A percentile compares a stretch with the other conserved stretches of the same genome.
Conservation (phyloP, 768 basidiomycete species). For the Leccinellum luteum region DNA sequence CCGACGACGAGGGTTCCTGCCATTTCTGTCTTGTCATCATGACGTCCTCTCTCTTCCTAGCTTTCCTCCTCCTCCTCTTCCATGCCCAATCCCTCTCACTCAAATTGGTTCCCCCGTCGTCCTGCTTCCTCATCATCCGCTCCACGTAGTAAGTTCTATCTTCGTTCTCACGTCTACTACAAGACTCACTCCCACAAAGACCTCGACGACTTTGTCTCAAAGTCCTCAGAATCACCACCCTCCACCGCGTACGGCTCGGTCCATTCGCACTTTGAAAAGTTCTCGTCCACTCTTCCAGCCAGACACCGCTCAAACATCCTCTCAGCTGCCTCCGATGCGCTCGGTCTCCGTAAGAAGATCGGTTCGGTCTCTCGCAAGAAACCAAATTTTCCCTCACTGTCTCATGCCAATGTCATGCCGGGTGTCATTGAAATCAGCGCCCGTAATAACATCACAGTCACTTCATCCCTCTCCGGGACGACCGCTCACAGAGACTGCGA, state of each 20-base stretch:
- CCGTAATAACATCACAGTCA: constrained; percentile 25
- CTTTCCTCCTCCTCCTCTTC: constrained; percentile 3
- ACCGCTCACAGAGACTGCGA: constrained; percentile 46
- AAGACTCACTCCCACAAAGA: constrained; percentile 12
- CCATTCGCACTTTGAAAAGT: constrained; percentile 4
- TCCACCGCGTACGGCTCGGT: constrained; percentile 12
- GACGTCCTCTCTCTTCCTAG: constrained; percentile 5
- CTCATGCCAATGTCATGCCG: constrained; percentile 48
- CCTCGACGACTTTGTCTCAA: no score
- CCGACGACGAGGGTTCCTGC: constrained; percentile 13
- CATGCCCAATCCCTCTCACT: neutral
- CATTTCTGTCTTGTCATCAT: constrained; percentile 5
- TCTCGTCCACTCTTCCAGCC: constrained; percentile 20
- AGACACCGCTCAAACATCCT: constrained; percentile 45
- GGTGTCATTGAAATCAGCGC: constrained; percentile 74
- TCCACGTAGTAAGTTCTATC: neutral
- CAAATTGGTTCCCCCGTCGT: constrained; percentile 21
- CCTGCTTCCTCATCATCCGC: constrained; percentile 11
- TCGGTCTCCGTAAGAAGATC: constrained; percentile 44
- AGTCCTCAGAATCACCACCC: constrained; percentile 2
- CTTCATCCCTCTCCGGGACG: constrained; percentile 23
- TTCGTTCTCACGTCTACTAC: neutral
- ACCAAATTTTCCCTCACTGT: constrained; percentile 22
- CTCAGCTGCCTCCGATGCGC: constrained; percentile 51
- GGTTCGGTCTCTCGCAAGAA: constrained; percentile 41